Evolutionary conservation across 352 stramenopile species (phyloP), one percentile per base, ranked within the genome.

Genomic region (Thalassiosira hispida): DNA sequence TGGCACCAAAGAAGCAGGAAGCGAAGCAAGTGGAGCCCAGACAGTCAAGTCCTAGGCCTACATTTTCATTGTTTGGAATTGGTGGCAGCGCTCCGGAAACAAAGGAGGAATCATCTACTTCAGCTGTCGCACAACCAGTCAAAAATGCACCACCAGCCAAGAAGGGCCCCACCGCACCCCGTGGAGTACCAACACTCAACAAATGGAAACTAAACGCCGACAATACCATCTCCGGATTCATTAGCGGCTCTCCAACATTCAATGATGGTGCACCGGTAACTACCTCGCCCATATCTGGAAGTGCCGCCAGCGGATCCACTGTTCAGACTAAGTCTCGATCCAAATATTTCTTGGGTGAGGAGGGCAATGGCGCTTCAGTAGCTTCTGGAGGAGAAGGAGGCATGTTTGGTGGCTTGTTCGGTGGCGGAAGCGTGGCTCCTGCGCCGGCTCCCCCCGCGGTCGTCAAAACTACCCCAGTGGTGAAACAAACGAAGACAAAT

Each of bases 111-210:
- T 11, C 20, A 22, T 38, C 23, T 42, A 22, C 29, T 42, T 40
- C 31, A 2, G 23, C 59, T 1, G 25, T 1, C 1, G 20, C 53
- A 1, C 40, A 65, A 35, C 31, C 18, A 49, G 31, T 49, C 12
- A 27, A 22, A n/a, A 27, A n/a, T 16, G 9, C 2, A 3, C 12
- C 12, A 49, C 60, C 60, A 56, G 60, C 9, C 14, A 69, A 59
- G 23, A 55, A 55, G n/a, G 29, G 18, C n/a, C 40, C 63, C 20
- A 65, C 51, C 61, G 79, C 81, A 57, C 85, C 88, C 3, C 52
- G 59, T 29, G 85, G 87, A 46, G 85, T 93, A 16, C 87, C 89
- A 42, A 89, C 79, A 1, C 87, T 94, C 40, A 81, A 70, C 12
- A 81, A 77, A 22, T 94, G 86, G 86, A 87, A 69, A 35, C 38